These are phyloP conservation scores for Neurospora sp. DNA, from an alignment of 2,329 filamentous ascomycete species.

Conservation along the genomic window DNA sequence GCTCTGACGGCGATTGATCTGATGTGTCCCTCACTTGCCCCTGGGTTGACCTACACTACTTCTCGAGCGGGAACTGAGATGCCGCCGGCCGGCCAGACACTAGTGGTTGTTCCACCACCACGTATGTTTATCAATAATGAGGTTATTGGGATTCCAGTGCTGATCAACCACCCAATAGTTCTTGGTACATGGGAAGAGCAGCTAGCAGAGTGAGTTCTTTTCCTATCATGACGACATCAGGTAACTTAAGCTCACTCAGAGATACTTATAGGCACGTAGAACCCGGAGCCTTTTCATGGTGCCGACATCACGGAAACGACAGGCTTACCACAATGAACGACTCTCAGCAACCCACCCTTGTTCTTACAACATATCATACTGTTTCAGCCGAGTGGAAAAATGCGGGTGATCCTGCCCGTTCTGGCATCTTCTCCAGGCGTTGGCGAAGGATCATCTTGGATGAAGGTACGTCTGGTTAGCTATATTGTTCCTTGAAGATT, in stretches of 20 bases:
- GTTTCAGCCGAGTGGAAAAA: constrained; percentile 26
- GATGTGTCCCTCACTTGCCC: not conserved
- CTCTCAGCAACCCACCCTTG: constrained; percentile 16
- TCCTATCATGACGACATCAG: not conserved
- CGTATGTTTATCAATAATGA: constrained; percentile 15
- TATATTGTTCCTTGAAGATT: not conserved
- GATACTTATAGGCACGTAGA: constrained; percentile 20
- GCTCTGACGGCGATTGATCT: constrained; percentile 26
- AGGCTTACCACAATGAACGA: constrained; percentile 11
- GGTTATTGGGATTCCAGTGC: not conserved
- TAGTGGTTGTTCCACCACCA: constrained; percentile 30
- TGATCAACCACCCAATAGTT: constrained; percentile 18
- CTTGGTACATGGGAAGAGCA: constrained; percentile 31
- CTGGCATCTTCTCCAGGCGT: constrained; percentile 21
- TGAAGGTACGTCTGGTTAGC: constrained; percentile 22
- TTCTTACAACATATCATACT: constrained; percentile 34
- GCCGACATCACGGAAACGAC: constrained; percentile 23
- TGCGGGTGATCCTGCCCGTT: not conserved
- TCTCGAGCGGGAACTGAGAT: not conserved
- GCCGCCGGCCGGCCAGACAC: constrained; percentile 4
- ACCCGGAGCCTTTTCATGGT: constrained; percentile 14
- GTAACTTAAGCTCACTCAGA: not conserved
- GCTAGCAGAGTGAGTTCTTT: constrained; percentile 16
- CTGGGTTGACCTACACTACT: not conserved
- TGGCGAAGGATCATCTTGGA: constrained; percentile 33